Evolutionary conservation across 208 protist genomes (phyloP), one percentile per base, ranked within the genome.

Genomic region (Angomonas deanei): DNA sequence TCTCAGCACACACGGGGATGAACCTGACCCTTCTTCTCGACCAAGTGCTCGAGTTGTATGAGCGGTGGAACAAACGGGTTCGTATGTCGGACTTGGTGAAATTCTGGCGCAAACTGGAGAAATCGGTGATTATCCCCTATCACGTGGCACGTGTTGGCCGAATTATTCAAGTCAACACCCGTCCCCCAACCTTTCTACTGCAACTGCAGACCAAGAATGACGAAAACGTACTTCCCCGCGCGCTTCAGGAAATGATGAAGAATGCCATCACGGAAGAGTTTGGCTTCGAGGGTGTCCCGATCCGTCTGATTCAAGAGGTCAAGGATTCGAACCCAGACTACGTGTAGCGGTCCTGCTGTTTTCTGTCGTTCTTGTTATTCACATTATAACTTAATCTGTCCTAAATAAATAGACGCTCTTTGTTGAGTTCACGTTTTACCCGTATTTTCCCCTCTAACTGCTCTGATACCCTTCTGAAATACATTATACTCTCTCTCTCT

Each of bases 61-160:
- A 93, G 32, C 91, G 68, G 53, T 97, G 91, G 88, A 97, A 97
- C 68, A 93, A 88, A 66, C 88, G 81, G 15, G 85, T 93, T 17
- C 76, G 84, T 0, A 80, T 80, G n/a, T 65, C 84, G 0, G 86
- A 94, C 32, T 71, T 96, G 24, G 94, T 88, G 3, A 74, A 77
- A 48, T 90, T 96, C 57, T 96, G 91, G 91, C 77, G 87, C n/a
- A 92, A 92, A 65, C 59, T 96, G 67, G 91, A 96, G 70, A 93
- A 91, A 66, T 91, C 86, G 0, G 80, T 96, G 24, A 81, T 94
- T 39, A 89, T 96, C 59, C 91, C 91, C 1, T 86, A 92, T 70
- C 86, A 94, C 65, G 84, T 96, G 10, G 81, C 87, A 4, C 83
- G 91, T 5, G 76, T 96, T 23, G 86, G 88, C 0, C 80, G 88